phyloP scores from a whole-genome alignment of 2,329 filamentous ascomycete genomes.

The Blastomyces emzantsi region DNA sequence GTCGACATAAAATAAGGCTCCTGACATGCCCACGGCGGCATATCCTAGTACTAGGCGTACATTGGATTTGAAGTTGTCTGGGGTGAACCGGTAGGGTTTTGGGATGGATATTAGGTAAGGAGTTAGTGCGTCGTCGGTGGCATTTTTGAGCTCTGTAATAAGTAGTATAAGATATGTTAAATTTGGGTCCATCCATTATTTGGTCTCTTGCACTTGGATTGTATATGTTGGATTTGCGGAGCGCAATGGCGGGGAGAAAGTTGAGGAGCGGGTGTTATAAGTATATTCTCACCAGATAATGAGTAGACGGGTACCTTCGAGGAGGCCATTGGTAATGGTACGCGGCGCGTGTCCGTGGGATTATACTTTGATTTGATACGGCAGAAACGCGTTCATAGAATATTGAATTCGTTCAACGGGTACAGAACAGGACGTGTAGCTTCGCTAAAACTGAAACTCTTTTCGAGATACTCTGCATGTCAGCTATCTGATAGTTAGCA shows the following conservation, averaged over 20 bases:
- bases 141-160: constrained; percentile 83
- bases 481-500: not conserved
- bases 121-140: constrained; percentile 85
- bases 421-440: not conserved
- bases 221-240: not conserved
- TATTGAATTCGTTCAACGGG: not conserved
- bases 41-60: constrained; percentile 79
- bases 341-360: not conserved
- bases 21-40: constrained; percentile 67
- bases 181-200: not conserved
- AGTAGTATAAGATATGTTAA: constrained; percentile 9
- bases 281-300: constrained; percentile 29
- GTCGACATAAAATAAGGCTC: constrained; percentile 80
- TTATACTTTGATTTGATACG: not conserved
- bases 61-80: constrained; percentile 72
- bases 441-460: too few species aligned
- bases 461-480: not conserved
- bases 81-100: constrained; percentile 54
- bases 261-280: constrained; percentile 15
- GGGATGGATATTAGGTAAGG: constrained; percentile 87
- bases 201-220: not conserved
- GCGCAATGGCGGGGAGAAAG: constrained; percentile 13
- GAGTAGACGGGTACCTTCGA: constrained; percentile 40
- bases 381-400: not conserved
- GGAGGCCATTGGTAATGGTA: constrained; percentile 20